phyloP scores from a whole-genome alignment of 345 rosid genomes.

The Eucalyptus fibrosa region DNA sequence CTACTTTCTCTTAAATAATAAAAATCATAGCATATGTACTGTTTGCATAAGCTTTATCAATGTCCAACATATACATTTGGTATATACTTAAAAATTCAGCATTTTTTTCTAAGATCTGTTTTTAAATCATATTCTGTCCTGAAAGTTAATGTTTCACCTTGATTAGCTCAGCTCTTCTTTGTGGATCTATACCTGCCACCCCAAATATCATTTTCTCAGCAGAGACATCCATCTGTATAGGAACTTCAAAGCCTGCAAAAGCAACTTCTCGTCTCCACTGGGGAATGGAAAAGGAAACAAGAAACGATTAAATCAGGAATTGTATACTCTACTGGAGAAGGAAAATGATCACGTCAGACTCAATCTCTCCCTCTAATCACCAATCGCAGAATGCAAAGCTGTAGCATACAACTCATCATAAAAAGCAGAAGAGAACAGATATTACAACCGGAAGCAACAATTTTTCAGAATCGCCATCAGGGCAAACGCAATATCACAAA shows the following conservation, averaged over 20 bases:
- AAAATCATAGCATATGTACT: not conserved
- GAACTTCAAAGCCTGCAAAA: conserved; percentile 92
- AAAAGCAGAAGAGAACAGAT: not conserved
- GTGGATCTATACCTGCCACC: conserved; percentile 76
- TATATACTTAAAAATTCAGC: not conserved
- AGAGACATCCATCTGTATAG: conserved; percentile 90
- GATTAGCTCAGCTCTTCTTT: conserved; percentile 76
- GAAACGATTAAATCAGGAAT: not conserved
- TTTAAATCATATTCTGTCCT: not conserved
- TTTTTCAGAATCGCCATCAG: not conserved
- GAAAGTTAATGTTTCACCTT: conserved; percentile 28
- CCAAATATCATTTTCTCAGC: conserved; percentile 90
- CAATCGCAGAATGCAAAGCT: not conserved
- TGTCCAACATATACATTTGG: conserved; percentile 38
- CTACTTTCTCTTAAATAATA: not conserved
- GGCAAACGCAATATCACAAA: not conserved
- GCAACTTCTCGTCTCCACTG: conserved; percentile 99
- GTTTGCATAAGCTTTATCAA: conserved; percentile 8
- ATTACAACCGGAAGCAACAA: not conserved
- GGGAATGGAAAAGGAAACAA: not conserved
- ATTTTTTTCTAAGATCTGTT: not conserved
- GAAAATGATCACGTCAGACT: not conserved
- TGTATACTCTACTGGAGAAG: not conserved
- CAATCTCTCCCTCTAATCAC: not conserved
- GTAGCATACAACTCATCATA: not conserved